These are phyloP conservation scores for Gastrodia elata DNA, from an alignment of 106 monocot species.

Conservation along the genomic window DNA sequence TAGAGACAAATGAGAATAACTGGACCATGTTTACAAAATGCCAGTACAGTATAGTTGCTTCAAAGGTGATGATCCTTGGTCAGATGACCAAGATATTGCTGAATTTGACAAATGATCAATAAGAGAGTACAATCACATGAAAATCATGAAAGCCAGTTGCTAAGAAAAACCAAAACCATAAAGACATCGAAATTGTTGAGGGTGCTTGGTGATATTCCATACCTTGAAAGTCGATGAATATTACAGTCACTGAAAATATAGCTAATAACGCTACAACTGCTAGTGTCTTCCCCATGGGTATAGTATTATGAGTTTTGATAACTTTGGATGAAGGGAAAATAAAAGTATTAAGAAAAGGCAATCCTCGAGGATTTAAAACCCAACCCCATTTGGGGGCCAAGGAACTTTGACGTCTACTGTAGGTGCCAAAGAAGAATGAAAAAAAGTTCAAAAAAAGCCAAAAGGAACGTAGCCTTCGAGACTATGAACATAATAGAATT, in stretches of 20 bases:
- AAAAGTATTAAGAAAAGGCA: background rate
- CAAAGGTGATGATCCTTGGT: too few relatives aligned
- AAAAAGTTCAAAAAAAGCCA: background rate
- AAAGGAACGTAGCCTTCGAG: constrained; percentile 6
- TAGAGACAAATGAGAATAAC: background rate
- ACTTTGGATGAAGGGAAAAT: background rate
- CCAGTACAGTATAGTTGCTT: background rate
- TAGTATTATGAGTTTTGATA: constrained; percentile 5
- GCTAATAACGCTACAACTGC: background rate
- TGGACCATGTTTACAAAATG: background rate
- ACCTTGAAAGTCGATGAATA: constrained; percentile 14
- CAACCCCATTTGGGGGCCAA: background rate
- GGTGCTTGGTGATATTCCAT: constrained; percentile 15
- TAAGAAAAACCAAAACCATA: too few relatives aligned
- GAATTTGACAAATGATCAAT: too few relatives aligned
- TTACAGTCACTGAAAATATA: background rate
- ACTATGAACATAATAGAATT: constrained; percentile 13
- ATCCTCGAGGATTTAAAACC: background rate
- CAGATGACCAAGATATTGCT: too few relatives aligned
- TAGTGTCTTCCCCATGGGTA: constrained; percentile 9
- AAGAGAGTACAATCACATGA: too few relatives aligned
- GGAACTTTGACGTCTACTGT: background rate
- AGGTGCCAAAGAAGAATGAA: constrained; percentile 7
- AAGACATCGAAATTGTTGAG: too few relatives aligned
- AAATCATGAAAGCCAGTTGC: too few relatives aligned